Percentiles rank a stretch among this genome's conserved stretches.
Conservation (phyloP, 805 yeast species). For the Jamesozyma gamospora region DNA sequence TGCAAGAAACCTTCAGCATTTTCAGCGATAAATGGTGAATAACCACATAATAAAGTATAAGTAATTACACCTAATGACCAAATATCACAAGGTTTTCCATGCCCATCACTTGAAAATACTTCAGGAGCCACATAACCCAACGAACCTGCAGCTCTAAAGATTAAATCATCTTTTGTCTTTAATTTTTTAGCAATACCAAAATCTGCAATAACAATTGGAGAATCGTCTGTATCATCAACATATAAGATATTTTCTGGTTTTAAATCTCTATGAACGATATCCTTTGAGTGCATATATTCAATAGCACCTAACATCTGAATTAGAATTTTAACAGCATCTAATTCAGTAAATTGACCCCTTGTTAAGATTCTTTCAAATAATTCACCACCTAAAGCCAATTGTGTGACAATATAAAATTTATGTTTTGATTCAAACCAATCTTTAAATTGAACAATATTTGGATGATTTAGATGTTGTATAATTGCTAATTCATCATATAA, state of each 20-base stretch:
- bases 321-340: conserved; percentile 70
- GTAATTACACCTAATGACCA: conserved; percentile 95
- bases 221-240: conserved; percentile 43
- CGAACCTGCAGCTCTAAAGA: conserved; percentile 76
- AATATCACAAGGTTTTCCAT: conserved; percentile 90
- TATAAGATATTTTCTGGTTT: conserved; percentile 90
- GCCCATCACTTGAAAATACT: conserved; percentile 70
- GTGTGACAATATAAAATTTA: conserved; percentile 88
- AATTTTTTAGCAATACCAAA: conserved; percentile 89
- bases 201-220: conserved; percentile 82
- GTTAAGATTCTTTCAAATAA: conserved; percentile 76
- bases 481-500: conserved; percentile 70
- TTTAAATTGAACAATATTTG: conserved; percentile 77
- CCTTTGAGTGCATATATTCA: conserved; percentile 58
- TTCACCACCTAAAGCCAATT: conserved; percentile 94
- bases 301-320: conserved; percentile 71
- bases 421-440: conserved; percentile 93
- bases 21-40: conserved; percentile 84
- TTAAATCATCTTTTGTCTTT: conserved; percentile 45
- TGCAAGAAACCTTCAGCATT: conserved; percentile 67
- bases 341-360: conserved; percentile 78
- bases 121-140: conserved; percentile 98
- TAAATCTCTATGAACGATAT: conserved; percentile 88
- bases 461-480: conserved; percentile 60
- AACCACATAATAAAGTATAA: conserved; percentile 83